A percentile compares a stretch with the other conserved stretches of the same genome.
These are phyloP conservation scores for Cryptosporidium muris DNA, from an alignment of 169 alveolate species.

Conservation along the genomic window DNA sequence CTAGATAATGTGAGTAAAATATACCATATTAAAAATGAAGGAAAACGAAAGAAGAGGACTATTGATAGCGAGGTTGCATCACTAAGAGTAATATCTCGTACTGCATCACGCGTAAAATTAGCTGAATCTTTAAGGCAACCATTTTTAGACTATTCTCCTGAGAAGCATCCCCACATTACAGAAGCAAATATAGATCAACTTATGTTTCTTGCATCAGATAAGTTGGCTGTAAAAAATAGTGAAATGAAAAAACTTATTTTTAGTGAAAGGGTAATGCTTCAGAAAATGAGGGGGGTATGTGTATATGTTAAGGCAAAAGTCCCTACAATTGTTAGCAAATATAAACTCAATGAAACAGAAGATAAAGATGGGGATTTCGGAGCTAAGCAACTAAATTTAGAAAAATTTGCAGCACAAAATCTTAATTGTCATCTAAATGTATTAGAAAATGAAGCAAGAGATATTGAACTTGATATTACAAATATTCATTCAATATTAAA, in stretches of 20 bases:
- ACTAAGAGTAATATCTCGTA: slow-evolving; percentile 51
- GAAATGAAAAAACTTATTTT: slow-evolving; percentile 20
- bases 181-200: slow-evolving; percentile 45
- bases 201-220: slow-evolving; percentile 26
- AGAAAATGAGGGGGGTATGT: slow-evolving; percentile 65
- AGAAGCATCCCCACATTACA: slow-evolving; percentile 57
- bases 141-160: slow-evolving; percentile 67
- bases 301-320: slow-evolving; percentile 58
- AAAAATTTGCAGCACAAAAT: neutral
- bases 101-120: slow-evolving; percentile 46
- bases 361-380: neutral
- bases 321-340: slow-evolving; percentile 53
- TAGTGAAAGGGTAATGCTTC: slow-evolving; percentile 49
- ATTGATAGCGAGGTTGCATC: slow-evolving; percentile 58
- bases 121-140: slow-evolving; percentile 49
- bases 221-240: slow-evolving; percentile 43
- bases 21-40: neutral
- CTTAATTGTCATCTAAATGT: neutral
- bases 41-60: slow-evolving; percentile 6
- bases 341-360: slow-evolving; percentile 3
- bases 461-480: slow-evolving; percentile 62
- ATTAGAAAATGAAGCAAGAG: slow-evolving; percentile 28
- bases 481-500: slow-evolving; percentile 55
- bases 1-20: slow-evolving; percentile 21
- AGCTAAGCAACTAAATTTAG: neutral